Evolutionary conservation across 371 early-diverging fungal species (phyloP), one percentile per base, ranked within the genome.

Genomic region (Circinella minor): DNA sequence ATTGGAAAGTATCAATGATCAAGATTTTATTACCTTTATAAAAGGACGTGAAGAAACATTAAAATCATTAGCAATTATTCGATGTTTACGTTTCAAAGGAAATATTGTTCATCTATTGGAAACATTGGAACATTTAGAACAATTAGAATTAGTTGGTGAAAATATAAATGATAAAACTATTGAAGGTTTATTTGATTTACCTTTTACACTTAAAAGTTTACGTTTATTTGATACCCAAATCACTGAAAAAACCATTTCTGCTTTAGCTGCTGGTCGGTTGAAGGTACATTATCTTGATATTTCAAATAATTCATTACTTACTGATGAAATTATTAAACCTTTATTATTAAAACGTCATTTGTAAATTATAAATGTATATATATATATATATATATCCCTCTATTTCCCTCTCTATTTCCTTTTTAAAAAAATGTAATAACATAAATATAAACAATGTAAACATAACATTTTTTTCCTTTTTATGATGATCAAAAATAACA

Each of bases 181-280:
- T 43, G 65, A 65, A 36, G 54, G 48, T 8, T 49, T 70, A 37
- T 43, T 38, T 27, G 60, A 70, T 36, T 27, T 63, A 47, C 70
- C 70, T 14, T 60, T 70, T 34, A 36, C n/a, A 15, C 65, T 70
- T 37, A 49, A 70, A 11, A 47, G 65, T 37, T 70, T 70, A 14
- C 57, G 60, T 17, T 18, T 70, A 20, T 14, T 18, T 37, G 20
- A 70, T 65, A 70, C 70, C 70, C 70, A 59, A 13, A 59, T 70
- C 59, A 64, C 65, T 11, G 60, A 57, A 34, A 5, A 49, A 17
- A 37, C 60, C 0, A 13, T 70, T 11, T 37, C 51, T n/a, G 34
- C 47, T 18, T 70, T 70, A 4, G 36, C 60, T 51, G 65, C 70
- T 55, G 70, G 60, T 51, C 70, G 59, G 57, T 65, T 65, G 5